phyloP scores from a whole-genome alignment of 805 yeast genomes.

The Saturnispora saitoi region DNA sequence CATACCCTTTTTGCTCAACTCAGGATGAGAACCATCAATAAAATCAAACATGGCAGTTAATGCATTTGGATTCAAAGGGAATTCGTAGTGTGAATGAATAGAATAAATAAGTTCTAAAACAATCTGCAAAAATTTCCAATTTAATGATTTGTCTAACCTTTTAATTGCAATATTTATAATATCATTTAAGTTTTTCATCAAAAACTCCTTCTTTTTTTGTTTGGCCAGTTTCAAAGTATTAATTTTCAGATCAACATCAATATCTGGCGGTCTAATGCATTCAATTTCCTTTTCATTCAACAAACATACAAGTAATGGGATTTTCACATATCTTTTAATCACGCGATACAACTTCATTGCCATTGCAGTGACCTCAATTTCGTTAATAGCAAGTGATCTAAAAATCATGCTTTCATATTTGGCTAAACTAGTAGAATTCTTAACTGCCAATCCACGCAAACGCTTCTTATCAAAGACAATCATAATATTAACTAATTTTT shows the following conservation, averaged over 20 bases:
- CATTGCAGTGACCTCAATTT: conserved; percentile 41
- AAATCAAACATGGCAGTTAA: conserved; percentile 37
- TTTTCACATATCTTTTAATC: conserved; percentile 32
- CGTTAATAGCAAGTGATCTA: conserved; percentile 47
- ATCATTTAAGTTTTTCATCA: conserved; percentile 32
- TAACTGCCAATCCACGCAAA: conserved; percentile 47
- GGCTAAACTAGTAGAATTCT: conserved; percentile 46
- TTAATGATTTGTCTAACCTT: conserved; percentile 21
- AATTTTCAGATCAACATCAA: conserved; percentile 45
- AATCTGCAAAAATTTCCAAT: conserved; percentile 51
- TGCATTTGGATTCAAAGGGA: conserved; percentile 33
- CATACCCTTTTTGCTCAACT: conserved; percentile 48
- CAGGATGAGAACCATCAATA: conserved; percentile 60
- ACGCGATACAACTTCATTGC: conserved; percentile 46
- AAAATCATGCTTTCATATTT: conserved; percentile 42
- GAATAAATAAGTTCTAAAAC: conserved; percentile 43
- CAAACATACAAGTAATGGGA: conserved; percentile 46
- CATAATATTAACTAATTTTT: conserved; percentile 56
- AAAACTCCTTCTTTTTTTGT: conserved; percentile 41
- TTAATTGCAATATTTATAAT: conserved; percentile 34
- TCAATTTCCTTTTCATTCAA: conserved; percentile 37
- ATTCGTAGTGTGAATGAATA: conserved; percentile 47
- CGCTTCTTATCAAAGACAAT: conserved; percentile 47
- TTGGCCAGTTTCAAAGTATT: conserved; percentile 52
- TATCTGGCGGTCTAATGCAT: conserved; percentile 53